Evolutionary conservation across 495 filamentous ascomycete species (phyloP).

Genomic region (Parathielavia hyrcaniae): DNA sequence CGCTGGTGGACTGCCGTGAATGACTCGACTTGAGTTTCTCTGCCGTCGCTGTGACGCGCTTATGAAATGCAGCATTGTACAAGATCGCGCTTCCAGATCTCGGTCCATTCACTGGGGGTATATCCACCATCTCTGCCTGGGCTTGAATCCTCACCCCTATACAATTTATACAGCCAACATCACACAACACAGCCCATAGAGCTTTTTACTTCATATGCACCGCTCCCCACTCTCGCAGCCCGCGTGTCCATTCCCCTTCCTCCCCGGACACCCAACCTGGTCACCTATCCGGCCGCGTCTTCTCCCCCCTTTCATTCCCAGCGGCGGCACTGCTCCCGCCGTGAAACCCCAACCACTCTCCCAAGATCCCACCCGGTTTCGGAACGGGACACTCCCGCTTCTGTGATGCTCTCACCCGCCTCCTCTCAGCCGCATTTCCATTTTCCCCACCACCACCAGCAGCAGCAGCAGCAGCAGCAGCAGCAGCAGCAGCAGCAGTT

Average conservation of each 20-base stretch:
- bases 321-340: conserved; percentile 10
- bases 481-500: conserved; percentile 12
- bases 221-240: background rate
- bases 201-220: background rate
- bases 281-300: conserved; percentile 24
- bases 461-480: conserved; percentile 6
- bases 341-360: conserved; percentile 65
- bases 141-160: background rate
- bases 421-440: background rate
- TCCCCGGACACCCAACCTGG: background rate
- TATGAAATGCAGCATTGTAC: background rate
- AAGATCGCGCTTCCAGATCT: too few relatives aligned
- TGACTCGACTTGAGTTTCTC: too few relatives aligned
- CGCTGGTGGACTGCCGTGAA: too few relatives aligned
- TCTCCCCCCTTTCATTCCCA: conserved; percentile 3
- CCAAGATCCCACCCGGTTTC: conserved; percentile 69
- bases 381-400: conserved; percentile 70
- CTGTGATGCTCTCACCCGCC: conserved; percentile 17
- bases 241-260: background rate
- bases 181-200: background rate
- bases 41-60: too few relatives aligned
- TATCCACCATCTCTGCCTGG: conserved; percentile 5
- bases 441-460: conserved; percentile 11
- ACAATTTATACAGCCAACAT: background rate
- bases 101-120: background rate